Evolutionary conservation across 1,284 basidiomycete genomes (phyloP), one percentile per base, ranked within the genome.

Genomic region (Heterobasidion irregulare): DNA sequence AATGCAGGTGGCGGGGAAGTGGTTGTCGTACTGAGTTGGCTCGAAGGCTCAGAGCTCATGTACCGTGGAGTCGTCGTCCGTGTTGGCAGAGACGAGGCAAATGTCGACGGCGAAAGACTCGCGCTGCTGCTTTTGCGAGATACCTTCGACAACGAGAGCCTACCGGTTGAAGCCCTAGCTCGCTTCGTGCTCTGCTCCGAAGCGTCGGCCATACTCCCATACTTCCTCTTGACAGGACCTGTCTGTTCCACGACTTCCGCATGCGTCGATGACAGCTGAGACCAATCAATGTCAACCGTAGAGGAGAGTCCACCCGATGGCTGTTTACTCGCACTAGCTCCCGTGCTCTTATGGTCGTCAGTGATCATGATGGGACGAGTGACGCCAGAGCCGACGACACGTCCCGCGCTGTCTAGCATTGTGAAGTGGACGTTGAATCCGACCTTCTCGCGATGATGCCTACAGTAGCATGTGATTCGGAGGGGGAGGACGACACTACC

Each of bases 291-390:
- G 56, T 79, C 75, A 26, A 71, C 61, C 48, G 68, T 65, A 52
- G 59, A 6, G 6, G 26, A 6, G 26, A 55, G 57, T 69, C 75
- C 61, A 72, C 63, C 10, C 12, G 35, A 8, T 8, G 16, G 19
- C n/a, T 52, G 49, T 8, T 57, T 57, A 45, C 56, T 61, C 18
- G 52, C 16, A 16, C 47, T 54, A 32, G 59, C 55, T 5, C 55
- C 56, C 32, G 79, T 84, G 41, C 92, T 94, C 74, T 98, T 98
- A 74, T 98, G 95, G 69, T 99, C 97, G 71, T 99, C 97, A 2
- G 96, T 99, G 64, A 99, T 99, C 87, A 99, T 96, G 65, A 99
- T 96, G 2, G 96, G 94, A 34, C 87, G 86, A 2, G 93, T 94
- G 49, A 79, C 82, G 2, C 93, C 92, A 9, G 82, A 82, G 9